Conservation (phyloP, 192 early-diverging fungal species). For the Coemansia sp. region DNA sequence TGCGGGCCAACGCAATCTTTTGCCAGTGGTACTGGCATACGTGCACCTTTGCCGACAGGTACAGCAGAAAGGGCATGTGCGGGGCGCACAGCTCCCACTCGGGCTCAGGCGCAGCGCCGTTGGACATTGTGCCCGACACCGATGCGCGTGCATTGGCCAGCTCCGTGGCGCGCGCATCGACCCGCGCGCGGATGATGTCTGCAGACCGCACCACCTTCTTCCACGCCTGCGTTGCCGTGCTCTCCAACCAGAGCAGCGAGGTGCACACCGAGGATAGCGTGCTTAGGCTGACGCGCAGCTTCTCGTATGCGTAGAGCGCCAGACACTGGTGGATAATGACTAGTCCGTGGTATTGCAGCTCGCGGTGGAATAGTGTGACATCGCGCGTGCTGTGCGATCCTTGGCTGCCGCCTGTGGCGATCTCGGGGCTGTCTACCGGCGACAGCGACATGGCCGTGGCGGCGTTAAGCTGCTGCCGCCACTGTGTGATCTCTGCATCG, state of each 20-base stretch:
- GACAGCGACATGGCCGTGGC: slow-evolving; percentile 31
- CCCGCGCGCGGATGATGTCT: slow-evolving; percentile 29
- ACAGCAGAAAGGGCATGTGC: slow-evolving; percentile 50
- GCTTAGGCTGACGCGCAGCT: slow-evolving; percentile 40
- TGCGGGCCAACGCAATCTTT: slow-evolving; percentile 45
- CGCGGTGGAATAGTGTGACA: slow-evolving; percentile 49
- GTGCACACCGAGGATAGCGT: slow-evolving; percentile 41
- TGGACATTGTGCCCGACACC: slow-evolving; percentile 41
- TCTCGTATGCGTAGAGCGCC: slow-evolving; percentile 48
- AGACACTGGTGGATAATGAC: slow-evolving; percentile 50
- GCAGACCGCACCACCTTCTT: slow-evolving; percentile 44
- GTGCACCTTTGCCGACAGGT: slow-evolving; percentile 47
- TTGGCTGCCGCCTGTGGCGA: neutral
- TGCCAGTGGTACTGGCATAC: slow-evolving; percentile 53
- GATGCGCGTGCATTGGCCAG: slow-evolving; percentile 36
- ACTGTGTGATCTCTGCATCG: slow-evolving; percentile 50
- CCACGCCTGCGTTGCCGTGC: slow-evolving; percentile 50
- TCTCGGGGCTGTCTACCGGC: slow-evolving; percentile 15
- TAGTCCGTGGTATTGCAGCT: slow-evolving; percentile 48
- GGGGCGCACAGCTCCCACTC: slow-evolving; percentile 54
- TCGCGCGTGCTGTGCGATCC: slow-evolving; percentile 42
- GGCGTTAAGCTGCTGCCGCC: slow-evolving; percentile 49
- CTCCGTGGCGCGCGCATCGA: slow-evolving; percentile 37
- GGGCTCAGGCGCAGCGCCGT: slow-evolving; percentile 47
- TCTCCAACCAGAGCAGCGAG: slow-evolving; percentile 49